Conservation (phyloP, 2,329 filamentous ascomycete species). For the Fusarium redolens region DNA sequence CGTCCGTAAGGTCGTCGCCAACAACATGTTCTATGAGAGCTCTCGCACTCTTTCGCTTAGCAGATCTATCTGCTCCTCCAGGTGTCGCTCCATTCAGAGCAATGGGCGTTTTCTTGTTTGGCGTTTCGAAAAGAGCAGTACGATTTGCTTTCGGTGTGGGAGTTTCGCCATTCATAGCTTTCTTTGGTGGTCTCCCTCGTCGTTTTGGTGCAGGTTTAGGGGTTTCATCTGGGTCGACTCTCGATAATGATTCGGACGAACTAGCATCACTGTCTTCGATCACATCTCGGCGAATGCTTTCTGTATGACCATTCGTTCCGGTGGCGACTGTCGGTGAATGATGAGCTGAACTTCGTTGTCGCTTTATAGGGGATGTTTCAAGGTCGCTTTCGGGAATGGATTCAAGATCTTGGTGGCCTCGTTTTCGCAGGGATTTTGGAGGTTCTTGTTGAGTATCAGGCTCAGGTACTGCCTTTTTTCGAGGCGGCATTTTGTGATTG, state of each 20-base stretch:
- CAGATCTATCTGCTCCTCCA: conserved; percentile 84
- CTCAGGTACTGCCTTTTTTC: conserved; percentile 32
- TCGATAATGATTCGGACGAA: conserved; percentile 25
- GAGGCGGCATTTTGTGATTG: conserved; percentile 27
- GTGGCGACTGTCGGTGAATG: conserved; percentile 10
- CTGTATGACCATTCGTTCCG: conserved; percentile 37
- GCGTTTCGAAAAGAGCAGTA: conserved; percentile 52
- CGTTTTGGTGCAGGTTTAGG: conserved; percentile 51
- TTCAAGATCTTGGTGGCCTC: conserved; percentile 44
- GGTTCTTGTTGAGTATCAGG: conserved; percentile 19
- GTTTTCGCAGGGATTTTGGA: conserved; percentile 38
- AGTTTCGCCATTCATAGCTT: conserved; percentile 45
- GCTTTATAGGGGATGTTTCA: conserved; percentile 49
- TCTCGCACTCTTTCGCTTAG: conserved; percentile 84
- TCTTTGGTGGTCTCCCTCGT: conserved; percentile 52
- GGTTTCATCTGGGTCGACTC: conserved; percentile 39
- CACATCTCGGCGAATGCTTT: conserved; percentile 25
- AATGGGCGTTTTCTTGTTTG: conserved; percentile 48
- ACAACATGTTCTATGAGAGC: conserved; percentile 79
- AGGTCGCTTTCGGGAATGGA: conserved; percentile 43
- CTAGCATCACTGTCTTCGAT: conserved; percentile 6
- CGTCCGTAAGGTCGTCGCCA: conserved; percentile 72
- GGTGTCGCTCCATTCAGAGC: conserved; percentile 64
- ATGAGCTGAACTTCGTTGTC: conserved; percentile 42
- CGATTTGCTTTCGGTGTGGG: conserved; percentile 54